A percentile compares a stretch with the other conserved stretches of the same genome.
Evolutionary conservation across 345 rosid species (phyloP).

Genomic region (Camelina neglecta): DNA sequence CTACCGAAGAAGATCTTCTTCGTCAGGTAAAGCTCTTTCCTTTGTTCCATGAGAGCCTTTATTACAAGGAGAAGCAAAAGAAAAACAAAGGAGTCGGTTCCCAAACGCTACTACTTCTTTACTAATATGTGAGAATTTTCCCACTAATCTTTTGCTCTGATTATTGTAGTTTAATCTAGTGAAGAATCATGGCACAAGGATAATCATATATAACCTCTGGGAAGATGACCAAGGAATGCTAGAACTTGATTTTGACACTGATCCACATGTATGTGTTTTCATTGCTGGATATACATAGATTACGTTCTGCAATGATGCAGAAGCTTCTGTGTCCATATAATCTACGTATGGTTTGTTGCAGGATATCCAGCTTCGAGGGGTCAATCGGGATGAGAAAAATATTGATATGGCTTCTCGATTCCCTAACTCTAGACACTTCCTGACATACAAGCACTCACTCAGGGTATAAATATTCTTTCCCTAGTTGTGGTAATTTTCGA

Average conservation of each 20-base stretch:
- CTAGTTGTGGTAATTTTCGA: not conserved
- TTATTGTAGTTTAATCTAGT: slow-evolving; percentile 67
- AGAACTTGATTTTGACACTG: slow-evolving; percentile 89
- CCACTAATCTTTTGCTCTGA: slow-evolving; percentile 20
- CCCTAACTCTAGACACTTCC: slow-evolving; percentile 87
- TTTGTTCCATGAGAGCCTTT: not conserved
- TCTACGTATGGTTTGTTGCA: slow-evolving; percentile 45
- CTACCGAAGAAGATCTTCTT: slow-evolving; percentile 73
- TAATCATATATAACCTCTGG: slow-evolving; percentile 94
- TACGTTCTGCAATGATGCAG: not conserved
- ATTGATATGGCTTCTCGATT: slow-evolving; percentile 73
- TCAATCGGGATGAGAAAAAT: slow-evolving; percentile 87
- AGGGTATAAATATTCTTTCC: slow-evolving; percentile 56
- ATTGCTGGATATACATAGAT: slow-evolving; percentile 7
- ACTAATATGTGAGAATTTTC: not conserved
- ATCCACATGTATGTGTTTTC: slow-evolving; percentile 58
- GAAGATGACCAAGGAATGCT: slow-evolving; percentile 84
- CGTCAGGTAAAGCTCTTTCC: slow-evolving; percentile 60
- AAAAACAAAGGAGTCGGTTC: not conserved
- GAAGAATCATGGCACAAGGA: slow-evolving; percentile 80
- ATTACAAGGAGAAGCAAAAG: not conserved
- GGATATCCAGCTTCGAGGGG: slow-evolving; percentile 99
- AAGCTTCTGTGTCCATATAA: slow-evolving; percentile 15
- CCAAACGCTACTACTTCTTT: not conserved
- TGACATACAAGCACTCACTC: slow-evolving; percentile 91